Percentiles rank a stretch among this genome's conserved stretches.
Evolutionary conservation across 192 early-diverging fungal species (phyloP).

Genomic region (Spizellomyces sp.): DNA sequence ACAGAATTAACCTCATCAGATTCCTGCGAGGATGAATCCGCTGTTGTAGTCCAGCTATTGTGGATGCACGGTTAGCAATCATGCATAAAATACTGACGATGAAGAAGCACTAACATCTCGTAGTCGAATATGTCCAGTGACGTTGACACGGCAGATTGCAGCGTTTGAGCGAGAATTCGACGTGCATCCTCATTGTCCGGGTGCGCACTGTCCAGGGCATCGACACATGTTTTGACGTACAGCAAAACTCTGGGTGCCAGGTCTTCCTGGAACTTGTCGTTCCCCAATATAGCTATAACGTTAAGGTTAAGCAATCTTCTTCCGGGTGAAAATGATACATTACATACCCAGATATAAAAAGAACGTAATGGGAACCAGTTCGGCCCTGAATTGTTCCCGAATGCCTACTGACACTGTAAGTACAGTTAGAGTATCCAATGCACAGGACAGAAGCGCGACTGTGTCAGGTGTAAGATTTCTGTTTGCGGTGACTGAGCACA

Average conservation of each 20-base stretch:
- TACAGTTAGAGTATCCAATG: conserved; percentile 30
- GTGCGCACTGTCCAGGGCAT: neutral
- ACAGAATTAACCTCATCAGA: too few species aligned
- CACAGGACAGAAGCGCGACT: conserved; percentile 19
- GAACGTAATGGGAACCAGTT: conserved; percentile 31
- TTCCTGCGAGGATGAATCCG: too few species aligned
- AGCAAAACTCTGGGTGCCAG: conserved; percentile 36
- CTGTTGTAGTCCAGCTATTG: too few species aligned
- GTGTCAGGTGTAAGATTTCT: conserved; percentile 20
- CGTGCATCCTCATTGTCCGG: too few species aligned
- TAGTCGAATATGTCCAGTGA: too few species aligned
- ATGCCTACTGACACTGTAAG: conserved; percentile 19
- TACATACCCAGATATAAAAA: conserved; percentile 35
- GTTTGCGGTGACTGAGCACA: conserved; percentile 29
- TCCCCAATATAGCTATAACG: conserved; percentile 27
- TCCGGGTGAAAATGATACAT: neutral
- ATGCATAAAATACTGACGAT: too few species aligned
- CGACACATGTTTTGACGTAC: conserved; percentile 19
- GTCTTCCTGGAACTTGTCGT: conserved; percentile 40
- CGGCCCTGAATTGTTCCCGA: conserved; percentile 14
- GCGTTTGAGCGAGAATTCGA: too few species aligned
- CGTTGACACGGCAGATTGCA: too few species aligned
- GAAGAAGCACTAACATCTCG: too few species aligned
- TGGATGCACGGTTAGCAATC: too few species aligned
- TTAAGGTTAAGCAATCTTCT: neutral